A percentile compares a stretch with the other conserved stretches of the same genome.
Conservation (phyloP, 2,329 filamentous ascomycete genomes). For the Colletotrichum sp. region DNA sequence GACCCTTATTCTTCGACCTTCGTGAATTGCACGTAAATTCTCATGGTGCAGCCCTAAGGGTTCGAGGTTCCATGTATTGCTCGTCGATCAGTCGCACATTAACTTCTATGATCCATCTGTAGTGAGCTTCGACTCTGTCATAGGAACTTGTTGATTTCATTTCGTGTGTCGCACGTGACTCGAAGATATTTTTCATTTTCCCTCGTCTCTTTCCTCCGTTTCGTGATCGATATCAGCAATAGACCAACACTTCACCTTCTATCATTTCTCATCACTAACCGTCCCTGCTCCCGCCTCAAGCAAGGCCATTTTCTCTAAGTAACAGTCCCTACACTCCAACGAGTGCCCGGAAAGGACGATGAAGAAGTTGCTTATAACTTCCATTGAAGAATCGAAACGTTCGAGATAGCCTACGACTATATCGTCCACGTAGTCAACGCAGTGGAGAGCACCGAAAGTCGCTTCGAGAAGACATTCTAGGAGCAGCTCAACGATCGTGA, state of each 20-base stretch:
- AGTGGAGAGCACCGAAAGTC: background rate
- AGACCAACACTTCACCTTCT: background rate
- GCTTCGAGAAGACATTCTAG: background rate
- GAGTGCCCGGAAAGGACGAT: background rate
- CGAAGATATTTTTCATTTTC: background rate
- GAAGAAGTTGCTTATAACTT: background rate
- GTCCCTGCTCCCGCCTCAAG: background rate
- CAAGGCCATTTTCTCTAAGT: background rate
- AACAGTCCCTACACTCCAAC: background rate
- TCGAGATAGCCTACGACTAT: rapidly evolving
- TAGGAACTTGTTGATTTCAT: background rate
- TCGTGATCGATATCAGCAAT: background rate
- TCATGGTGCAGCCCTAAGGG: background rate
- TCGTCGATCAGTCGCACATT: background rate
- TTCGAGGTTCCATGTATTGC: background rate
- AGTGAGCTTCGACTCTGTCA: background rate
- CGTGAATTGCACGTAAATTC: background rate
- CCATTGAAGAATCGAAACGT: background rate
- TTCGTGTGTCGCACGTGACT: background rate
- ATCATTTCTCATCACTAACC: background rate
- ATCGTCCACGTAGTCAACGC: background rate
- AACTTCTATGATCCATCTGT: background rate
- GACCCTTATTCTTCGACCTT: background rate
- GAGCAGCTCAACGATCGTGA: rapidly evolving
- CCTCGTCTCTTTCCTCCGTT: background rate